phyloP scores from a whole-genome alignment of 352 stramenopile genomes.

The Globisporangium ultimum region DNA sequence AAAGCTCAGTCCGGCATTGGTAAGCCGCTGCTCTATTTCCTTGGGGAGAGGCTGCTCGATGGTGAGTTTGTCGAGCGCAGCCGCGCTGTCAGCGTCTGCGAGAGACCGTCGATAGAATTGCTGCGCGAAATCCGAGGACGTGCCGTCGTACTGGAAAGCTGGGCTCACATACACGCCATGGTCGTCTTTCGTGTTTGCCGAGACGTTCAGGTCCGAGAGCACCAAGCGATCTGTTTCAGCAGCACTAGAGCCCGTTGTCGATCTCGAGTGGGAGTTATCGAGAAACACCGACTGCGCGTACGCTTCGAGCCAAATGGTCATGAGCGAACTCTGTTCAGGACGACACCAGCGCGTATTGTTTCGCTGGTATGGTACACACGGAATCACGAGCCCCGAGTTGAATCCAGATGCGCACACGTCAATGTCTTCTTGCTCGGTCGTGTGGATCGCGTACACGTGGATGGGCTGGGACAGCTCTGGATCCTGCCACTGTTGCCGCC shows the following conservation, averaged over 20 bases:
- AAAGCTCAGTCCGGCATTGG: conserved; percentile 15
- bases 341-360: conserved; percentile 9
- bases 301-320: conserved; percentile 13
- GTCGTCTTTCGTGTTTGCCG: conserved; percentile 8
- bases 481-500: conserved; percentile 2
- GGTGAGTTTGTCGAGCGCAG: conserved; percentile 1
- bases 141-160: conserved; percentile 22
- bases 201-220: not conserved
- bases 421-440: not conserved
- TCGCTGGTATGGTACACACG: conserved; percentile 11
- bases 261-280: not conserved
- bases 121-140: conserved; percentile 28
- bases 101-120: conserved; percentile 27
- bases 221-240: too few species aligned
- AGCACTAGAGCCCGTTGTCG: not conserved
- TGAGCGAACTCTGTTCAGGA: not conserved
- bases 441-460: conserved; percentile 14
- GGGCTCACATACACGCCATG: conserved; percentile 13
- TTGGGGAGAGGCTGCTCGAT: conserved; percentile 7
- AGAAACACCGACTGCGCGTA: conserved; percentile 2
- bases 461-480: not conserved
- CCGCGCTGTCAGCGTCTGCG: conserved; percentile 2
- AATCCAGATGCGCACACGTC: not conserved
- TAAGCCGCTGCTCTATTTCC: conserved; percentile 20
- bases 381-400: conserved; percentile 3